Base-by-base conservation (phyloP, 148 eudicot species). In the Dianthus caryophyllus region DNA sequence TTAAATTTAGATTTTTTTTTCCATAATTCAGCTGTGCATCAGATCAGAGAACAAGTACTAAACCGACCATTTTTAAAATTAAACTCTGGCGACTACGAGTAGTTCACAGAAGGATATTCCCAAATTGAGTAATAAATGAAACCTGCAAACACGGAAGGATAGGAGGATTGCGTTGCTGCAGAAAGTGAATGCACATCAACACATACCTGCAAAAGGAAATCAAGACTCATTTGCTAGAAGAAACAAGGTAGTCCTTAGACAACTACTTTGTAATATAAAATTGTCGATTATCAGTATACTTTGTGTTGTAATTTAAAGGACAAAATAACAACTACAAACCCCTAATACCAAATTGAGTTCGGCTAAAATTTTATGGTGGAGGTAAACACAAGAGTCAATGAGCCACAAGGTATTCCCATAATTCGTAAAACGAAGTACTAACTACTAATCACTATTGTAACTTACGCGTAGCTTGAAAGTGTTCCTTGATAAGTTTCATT, bases 111-210 rank as follows among this genome's bases (percentile, higher is more conserved):
- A 49, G 6, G 2, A 41, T 33, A 33, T 33, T 2, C 20, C 9
- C 15, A 43, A 26, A 41, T 17, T 5, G 38, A 53, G 47, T 55
- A 18, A 15, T 46, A 26, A 53, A 51, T 0, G 58, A 64, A 55
- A 90, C 98, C 92, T 94, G 98, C 55, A 94, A 84, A 80, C 98
- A 94, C 38, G 98, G 98, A 69, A 94, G 96, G 68, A 94, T 84
- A 47, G 97, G 85, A 61, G 98, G 98, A 62, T 69, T 82, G 26
- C 96, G 87, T 75, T 80, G 97, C 75, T 94, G 98, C 75, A 94
- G 68, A 82, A 88, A 90, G 76, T 94, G 90, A 82, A 94, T 88
- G 81, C 98, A 94, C 98, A 94, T 94, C 55, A 94, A 72, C 65
- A 94, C 98, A 67, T 94, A 94, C 80, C 98, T 94, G 92, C 63